Percentiles rank a stretch among this genome's conserved stretches.
These are phyloP conservation scores for Ascochyta pisi DNA, from an alignment of 2,329 filamentous ascomycete genomes.

Conservation along the genomic window DNA sequence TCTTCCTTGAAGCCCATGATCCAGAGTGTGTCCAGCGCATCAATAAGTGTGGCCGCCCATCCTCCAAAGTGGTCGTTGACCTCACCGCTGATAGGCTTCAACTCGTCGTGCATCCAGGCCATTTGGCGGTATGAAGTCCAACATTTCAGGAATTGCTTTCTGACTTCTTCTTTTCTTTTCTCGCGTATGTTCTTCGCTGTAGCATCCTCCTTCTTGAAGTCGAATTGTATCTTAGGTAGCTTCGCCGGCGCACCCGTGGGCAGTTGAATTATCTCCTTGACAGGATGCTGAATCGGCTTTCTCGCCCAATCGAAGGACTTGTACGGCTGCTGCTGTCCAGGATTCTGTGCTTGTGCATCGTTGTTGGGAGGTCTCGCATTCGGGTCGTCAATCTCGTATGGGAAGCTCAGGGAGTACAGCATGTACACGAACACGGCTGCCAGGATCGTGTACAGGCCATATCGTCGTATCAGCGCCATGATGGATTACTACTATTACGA, in stretches of 20 bases:
- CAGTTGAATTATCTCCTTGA: constrained; percentile 45
- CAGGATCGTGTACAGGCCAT: constrained; percentile 44
- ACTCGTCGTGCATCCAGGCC: constrained; percentile 59
- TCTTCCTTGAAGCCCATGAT: constrained; percentile 58
- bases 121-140: constrained; percentile 54
- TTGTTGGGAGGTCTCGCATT: constrained; percentile 18
- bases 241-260: constrained; percentile 47
- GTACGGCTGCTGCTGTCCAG: constrained; percentile 15
- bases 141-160: constrained; percentile 52
- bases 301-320: constrained; percentile 50
- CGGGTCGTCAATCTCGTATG: constrained; percentile 31
- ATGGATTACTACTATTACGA: constrained; percentile 21
- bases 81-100: constrained; percentile 53
- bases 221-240: constrained; percentile 53
- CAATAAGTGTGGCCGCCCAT: constrained; percentile 57
- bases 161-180: constrained; percentile 48
- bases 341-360: constrained; percentile 7
- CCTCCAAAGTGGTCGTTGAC: constrained; percentile 54
- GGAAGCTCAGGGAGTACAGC: constrained; percentile 47
- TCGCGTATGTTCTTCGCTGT: constrained; percentile 42
- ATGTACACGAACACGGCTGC: constrained; percentile 46
- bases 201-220: constrained; percentile 48
- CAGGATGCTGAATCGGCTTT: constrained; percentile 51
- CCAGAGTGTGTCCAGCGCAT: constrained; percentile 56
- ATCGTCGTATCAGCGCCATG: constrained; percentile 52